Evolutionary conservation across 805 yeast genomes (phyloP), one percentile per base, ranked within the genome.

Genomic region (Cyberlindnera euphorbiiphila): DNA sequence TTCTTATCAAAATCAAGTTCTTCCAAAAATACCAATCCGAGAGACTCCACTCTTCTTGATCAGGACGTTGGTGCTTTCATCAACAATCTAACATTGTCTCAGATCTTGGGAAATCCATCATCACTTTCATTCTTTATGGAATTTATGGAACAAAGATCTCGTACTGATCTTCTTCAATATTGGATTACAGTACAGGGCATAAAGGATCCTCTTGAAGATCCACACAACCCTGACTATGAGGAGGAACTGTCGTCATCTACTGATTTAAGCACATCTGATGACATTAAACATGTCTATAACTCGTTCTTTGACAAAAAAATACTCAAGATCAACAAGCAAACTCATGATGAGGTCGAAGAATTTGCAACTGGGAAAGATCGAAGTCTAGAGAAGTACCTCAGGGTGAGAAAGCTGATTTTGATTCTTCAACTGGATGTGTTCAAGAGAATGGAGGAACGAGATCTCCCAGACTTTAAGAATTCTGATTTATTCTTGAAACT

Each of bases 161-260:
- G 75, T 32, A 59, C 68, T 1, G 60, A 60, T 0, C 53, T 78
- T 20, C 51, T 86, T 4, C 79, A 78, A 29, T 78, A 76, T 43
- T 84, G 88, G 86, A 55, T 72, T 5, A 70, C 74, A 2, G 81
- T 86, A 3, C 83, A 85, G 43, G 66, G 72, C 0, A 69, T 85
- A 25, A 76, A 78, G 49, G 83, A 83, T 33, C 95, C 96, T 0
- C 57, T 88, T 13, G 83, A 73, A 40, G 64, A 64, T 45, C 57
- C 65, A 4, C 47, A 39, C n/a, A 47, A 50, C 21, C 59, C 58
- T 4, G 64, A 60, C 11, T 33, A 59, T 25, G 50, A 49, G 15
- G 53, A 45, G n/a, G 50, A 51, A 30, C 20, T 44, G 19, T 33
- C 53, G 48, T 25, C 54, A 5, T 62, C 66, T 2, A 49, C 65